Percentiles rank a stretch among this genome's conserved stretches.
phyloP scores from a whole-genome alignment of 768 basidiomycete species.

The Thelephora ganbajun region DNA sequence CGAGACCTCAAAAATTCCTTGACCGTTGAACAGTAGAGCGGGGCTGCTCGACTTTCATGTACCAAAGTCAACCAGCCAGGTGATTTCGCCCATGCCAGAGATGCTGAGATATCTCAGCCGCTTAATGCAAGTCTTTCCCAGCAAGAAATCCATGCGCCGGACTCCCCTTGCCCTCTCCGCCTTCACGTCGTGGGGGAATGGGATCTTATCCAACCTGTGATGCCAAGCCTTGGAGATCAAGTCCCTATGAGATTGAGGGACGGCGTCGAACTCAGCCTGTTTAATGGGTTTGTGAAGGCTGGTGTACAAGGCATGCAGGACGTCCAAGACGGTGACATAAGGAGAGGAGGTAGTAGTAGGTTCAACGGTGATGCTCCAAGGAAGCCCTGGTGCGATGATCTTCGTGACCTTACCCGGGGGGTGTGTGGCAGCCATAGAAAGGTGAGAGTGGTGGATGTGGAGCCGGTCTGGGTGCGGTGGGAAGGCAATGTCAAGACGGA shows the following conservation, averaged over 20 bases:
- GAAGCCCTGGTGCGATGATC: conserved; percentile 18
- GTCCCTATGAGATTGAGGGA: conserved; percentile 18
- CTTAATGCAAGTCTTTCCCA: not conserved
- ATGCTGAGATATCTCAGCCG: not conserved
- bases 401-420: conserved; percentile 17
- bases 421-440: conserved; percentile 10
- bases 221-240: conserved; percentile 29
- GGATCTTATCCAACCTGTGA: conserved; percentile 22
- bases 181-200: conserved; percentile 17
- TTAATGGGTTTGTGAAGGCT: conserved; percentile 28
- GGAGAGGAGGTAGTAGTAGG: conserved; percentile 10
- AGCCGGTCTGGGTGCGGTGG: not conserved
- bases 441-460: not conserved
- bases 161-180: conserved; percentile 33
- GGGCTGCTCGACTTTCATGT: not conserved
- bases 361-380: conserved; percentile 21
- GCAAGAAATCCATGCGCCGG: conserved; percentile 41
- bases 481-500: conserved; percentile 1
- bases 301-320: conserved; percentile 31
- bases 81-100: not conserved
- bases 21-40: too few relatives aligned
- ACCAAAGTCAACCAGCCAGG: not conserved
- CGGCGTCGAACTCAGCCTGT: conserved; percentile 23
- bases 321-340: conserved; percentile 30
- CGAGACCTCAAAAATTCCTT: not conserved